These are phyloP conservation scores for Pholiota molesta DNA, from an alignment of 768 basidiomycete species.

Conservation along the genomic window DNA sequence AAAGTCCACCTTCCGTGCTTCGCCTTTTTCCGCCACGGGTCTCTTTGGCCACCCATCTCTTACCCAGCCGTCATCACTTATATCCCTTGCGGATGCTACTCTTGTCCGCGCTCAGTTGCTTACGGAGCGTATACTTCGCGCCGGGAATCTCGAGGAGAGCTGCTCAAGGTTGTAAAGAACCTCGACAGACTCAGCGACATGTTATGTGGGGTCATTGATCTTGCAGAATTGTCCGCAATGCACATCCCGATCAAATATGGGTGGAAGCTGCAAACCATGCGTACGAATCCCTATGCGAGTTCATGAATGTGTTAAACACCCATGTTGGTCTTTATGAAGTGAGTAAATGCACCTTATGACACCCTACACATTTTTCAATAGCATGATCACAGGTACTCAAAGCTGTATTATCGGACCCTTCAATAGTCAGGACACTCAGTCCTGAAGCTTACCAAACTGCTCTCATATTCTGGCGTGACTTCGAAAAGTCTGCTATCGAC, in stretches of 20 bases:
- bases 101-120: constrained; percentile 79
- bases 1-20: constrained; percentile 35
- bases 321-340: constrained; percentile 90
- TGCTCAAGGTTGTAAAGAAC: constrained; percentile 91
- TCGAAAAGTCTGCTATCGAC: constrained; percentile 95
- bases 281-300: constrained; percentile 92
- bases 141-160: constrained; percentile 74
- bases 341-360: constrained; percentile 32
- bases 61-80: constrained; percentile 67
- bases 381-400: constrained; percentile 59
- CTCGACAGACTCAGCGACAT: constrained; percentile 95
- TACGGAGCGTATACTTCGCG: constrained; percentile 80
- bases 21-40: constrained; percentile 64
- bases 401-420: constrained; percentile 66
- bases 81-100: constrained; percentile 76
- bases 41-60: constrained; percentile 84
- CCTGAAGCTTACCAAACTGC: constrained; percentile 86
- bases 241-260: constrained; percentile 89
- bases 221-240: constrained; percentile 93
- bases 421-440: constrained; percentile 65
- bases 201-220: constrained; percentile 94
- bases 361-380: neutral
- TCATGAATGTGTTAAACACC: constrained; percentile 97
- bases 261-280: constrained; percentile 81
- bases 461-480: constrained; percentile 93